These are phyloP conservation scores for Trichoderma citrinoviride DNA, from an alignment of 2,329 filamentous ascomycete genomes.

Conservation along the genomic window DNA sequence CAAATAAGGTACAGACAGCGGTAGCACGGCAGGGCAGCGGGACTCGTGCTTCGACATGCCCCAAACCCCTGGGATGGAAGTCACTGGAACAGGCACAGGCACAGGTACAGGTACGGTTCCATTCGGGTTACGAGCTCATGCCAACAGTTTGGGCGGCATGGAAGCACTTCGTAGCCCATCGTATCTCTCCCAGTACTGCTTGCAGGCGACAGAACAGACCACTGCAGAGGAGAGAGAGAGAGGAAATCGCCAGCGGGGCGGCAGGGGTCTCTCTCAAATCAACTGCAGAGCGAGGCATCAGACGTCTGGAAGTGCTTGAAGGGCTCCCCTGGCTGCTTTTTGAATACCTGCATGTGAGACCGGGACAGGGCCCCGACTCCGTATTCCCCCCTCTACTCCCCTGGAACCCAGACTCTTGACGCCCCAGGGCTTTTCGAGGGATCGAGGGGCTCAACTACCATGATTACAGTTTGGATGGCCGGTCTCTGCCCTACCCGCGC, in stretches of 20 bases:
- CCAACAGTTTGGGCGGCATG: not conserved
- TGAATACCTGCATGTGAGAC: not conserved
- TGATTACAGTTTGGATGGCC: not conserved
- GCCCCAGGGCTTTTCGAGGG: slow-evolving; percentile 1
- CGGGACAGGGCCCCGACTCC: slow-evolving; percentile 5
- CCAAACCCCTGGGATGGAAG: not conserved
- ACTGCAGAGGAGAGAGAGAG: not conserved
- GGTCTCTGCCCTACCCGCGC: slow-evolving; percentile 13
- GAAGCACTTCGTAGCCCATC: not conserved
- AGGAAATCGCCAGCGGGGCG: not conserved
- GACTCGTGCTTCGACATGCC: not conserved
- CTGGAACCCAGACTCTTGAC: not conserved
- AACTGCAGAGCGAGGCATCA: slow-evolving; percentile 5
- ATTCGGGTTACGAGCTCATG: not conserved
- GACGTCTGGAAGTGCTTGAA: not conserved
- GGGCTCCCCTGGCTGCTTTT: slow-evolving; percentile 6
- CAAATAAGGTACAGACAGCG: not conserved
- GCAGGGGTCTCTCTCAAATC: not conserved
- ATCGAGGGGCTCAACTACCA: not conserved
- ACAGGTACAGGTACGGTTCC: not conserved
- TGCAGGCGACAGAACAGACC: not conserved
- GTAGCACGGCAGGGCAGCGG: not conserved
- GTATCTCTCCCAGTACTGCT: not conserved
- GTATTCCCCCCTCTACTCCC: not conserved
- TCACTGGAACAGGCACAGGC: not conserved